These are phyloP conservation scores for Phytopythium helicoides DNA, from an alignment of 352 stramenopile species.

Conservation along the genomic window DNA sequence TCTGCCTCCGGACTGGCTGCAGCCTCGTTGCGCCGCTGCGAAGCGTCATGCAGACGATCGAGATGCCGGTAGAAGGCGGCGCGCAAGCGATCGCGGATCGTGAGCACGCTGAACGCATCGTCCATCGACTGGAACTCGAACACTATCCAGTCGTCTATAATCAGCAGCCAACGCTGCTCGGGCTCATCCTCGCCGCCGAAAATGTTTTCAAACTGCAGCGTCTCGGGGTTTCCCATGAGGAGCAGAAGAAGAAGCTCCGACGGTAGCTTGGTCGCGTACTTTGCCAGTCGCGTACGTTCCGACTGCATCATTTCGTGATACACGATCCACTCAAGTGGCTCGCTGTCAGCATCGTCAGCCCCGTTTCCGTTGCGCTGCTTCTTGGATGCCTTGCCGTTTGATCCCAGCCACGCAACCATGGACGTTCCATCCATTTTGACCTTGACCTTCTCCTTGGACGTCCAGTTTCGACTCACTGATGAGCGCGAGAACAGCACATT, in stretches of 20 bases:
- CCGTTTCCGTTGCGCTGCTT: constrained; percentile 22
- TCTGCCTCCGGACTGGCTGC: constrained; percentile 6
- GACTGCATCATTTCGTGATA: constrained; percentile 89
- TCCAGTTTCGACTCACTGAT: constrained; percentile 57
- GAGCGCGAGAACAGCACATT: constrained; percentile 59
- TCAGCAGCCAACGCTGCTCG: constrained; percentile 39
- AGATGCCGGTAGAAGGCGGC: constrained; percentile 67
- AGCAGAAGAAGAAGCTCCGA: constrained; percentile 55
- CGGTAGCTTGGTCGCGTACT: constrained; percentile 69
- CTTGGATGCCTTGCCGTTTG: constrained; percentile 8
- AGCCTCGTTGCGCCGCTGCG: constrained; percentile 11
- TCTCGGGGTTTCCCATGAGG: constrained; percentile 55
- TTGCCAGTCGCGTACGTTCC: constrained; percentile 57
- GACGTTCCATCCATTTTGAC: constrained; percentile 62
- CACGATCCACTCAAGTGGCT: constrained; percentile 61
- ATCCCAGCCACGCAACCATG: constrained; percentile 37
- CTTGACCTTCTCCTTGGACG: constrained; percentile 81
- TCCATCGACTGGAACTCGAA: constrained; percentile 44
- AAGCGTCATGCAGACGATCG: constrained; percentile 44
- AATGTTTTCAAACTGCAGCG: constrained; percentile 28
- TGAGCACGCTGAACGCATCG: constrained; percentile 45
- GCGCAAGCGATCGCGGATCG: constrained; percentile 55
- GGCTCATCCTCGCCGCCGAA: constrained; percentile 5
- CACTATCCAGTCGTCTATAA: constrained; percentile 77
- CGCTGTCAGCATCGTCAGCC: constrained; percentile 16